Percentiles rank a stretch among this genome's conserved stretches.
Conservation (phyloP, 2,329 filamentous ascomycete genomes). For the Fusarium siculi region DNA sequence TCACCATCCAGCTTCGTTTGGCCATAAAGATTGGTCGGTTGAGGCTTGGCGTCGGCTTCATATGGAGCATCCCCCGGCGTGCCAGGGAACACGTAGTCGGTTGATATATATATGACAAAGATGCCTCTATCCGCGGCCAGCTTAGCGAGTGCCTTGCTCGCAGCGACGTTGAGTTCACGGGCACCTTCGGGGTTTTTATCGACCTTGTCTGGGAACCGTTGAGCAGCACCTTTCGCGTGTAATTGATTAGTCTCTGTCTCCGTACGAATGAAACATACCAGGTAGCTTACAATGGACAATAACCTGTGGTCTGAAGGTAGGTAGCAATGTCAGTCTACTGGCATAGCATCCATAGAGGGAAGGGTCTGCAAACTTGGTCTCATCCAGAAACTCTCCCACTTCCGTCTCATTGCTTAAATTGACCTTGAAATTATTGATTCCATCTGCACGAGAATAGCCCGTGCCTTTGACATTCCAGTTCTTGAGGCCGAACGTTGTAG, state of each 20-base stretch:
- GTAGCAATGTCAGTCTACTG: conserved; percentile 9
- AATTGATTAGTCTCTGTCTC: conserved; percentile 27
- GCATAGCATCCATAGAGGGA: background rate
- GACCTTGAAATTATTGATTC: conserved; percentile 72
- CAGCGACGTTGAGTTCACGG: conserved; percentile 77
- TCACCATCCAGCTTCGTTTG: conserved; percentile 71
- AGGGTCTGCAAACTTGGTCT: conserved; percentile 59
- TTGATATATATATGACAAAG: conserved; percentile 81
- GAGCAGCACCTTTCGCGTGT: conserved; percentile 74
- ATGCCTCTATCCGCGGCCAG: conserved; percentile 71
- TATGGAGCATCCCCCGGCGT: conserved; percentile 85
- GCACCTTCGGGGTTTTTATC: conserved; percentile 82
- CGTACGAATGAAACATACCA: background rate
- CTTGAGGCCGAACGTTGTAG: conserved; percentile 71
- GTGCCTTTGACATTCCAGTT: conserved; percentile 77
- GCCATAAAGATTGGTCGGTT: conserved; percentile 80
- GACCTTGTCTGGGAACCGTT: conserved; percentile 88
- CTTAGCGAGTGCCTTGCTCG: conserved; percentile 73
- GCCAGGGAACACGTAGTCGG: conserved; percentile 83
- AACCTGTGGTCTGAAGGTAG: conserved; percentile 70
- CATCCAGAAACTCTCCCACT: conserved; percentile 62
- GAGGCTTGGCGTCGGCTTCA: conserved; percentile 68
- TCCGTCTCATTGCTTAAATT: conserved; percentile 60
- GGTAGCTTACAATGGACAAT: conserved; percentile 80
- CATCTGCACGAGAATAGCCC: conserved; percentile 78